Evolutionary conservation across 495 filamentous ascomycete genomes (phyloP).

Genomic region (Penicillium steckii): DNA sequence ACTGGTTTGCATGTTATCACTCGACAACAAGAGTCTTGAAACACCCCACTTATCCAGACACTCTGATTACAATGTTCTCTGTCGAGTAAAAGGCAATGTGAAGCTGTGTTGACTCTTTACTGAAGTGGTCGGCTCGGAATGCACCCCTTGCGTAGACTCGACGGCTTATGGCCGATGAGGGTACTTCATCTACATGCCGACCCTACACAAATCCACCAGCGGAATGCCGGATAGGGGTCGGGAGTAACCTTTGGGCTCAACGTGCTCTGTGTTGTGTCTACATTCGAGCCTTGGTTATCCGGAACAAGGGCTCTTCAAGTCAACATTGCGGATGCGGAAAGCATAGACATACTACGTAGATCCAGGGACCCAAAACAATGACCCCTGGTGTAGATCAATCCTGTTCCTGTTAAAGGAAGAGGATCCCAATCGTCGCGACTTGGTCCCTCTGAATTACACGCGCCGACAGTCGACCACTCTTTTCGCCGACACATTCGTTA

Average conservation of each 20-base stretch:
- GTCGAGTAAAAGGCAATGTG: not conserved
- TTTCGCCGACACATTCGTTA: conserved; percentile 17
- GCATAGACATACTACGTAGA: not conserved
- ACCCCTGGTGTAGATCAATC: conserved; percentile 23
- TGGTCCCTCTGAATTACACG: conserved; percentile 4
- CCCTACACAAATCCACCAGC: not conserved
- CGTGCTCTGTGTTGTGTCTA: not conserved
- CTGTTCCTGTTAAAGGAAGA: conserved; percentile 13
- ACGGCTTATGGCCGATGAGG: not conserved
- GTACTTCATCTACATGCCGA: conserved; percentile 19
- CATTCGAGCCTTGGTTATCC: conserved; percentile 4
- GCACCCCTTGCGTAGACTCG: conserved; percentile 19
- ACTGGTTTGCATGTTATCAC: not conserved
- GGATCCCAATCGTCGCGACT: not conserved
- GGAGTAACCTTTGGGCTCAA: not conserved
- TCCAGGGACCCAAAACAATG: conserved; percentile 10
- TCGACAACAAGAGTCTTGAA: not conserved
- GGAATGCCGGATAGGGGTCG: conserved; percentile 15
- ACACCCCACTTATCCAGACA: not conserved
- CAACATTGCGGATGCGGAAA: conserved; percentile 3
- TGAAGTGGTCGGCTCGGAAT: conserved; percentile 6
- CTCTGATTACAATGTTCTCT: not conserved
- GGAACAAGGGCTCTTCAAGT: conserved; percentile 11
- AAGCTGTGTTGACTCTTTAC: not conserved
- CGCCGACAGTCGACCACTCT: conserved; percentile 13